These are phyloP conservation scores for Apophysomyces trapeziformis DNA, from an alignment of 371 early-diverging fungal species.

Conservation along the genomic window DNA sequence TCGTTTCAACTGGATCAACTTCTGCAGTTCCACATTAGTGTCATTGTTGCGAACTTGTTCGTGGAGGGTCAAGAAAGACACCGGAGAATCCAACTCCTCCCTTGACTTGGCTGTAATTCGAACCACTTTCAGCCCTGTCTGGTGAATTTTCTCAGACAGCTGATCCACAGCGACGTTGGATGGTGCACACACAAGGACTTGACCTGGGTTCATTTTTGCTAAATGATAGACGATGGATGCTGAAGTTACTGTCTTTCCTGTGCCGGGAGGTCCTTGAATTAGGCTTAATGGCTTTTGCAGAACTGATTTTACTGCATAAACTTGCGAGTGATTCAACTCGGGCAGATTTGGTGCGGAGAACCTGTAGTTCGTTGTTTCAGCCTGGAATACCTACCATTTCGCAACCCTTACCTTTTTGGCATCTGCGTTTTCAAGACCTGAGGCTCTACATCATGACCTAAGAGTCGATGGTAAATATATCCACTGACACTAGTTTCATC, in stretches of 20 bases:
- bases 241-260: constrained; percentile 98
- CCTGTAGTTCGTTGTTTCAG: constrained; percentile 22
- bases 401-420: constrained; percentile 68
- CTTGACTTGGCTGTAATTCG: constrained; percentile 94
- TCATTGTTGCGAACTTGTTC: constrained; percentile 95
- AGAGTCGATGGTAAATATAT: constrained; percentile 91
- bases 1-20: constrained; percentile 84
- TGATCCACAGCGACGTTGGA: constrained; percentile 99
- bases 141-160: constrained; percentile 95
- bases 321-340: constrained; percentile 97
- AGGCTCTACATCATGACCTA: constrained; percentile 93
- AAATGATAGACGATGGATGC: constrained; percentile 98
- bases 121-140: constrained; percentile 94
- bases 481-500: constrained; percentile 94
- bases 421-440: constrained; percentile 73
- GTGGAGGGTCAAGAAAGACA: constrained; percentile 91
- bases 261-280: constrained; percentile 98
- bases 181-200: constrained; percentile 98
- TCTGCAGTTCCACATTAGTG: constrained; percentile 90
- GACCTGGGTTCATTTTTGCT: constrained; percentile 89
- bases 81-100: constrained; percentile 92
- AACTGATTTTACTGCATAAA: constrained; percentile 91
- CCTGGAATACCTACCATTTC: background rate
- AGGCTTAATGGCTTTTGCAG: constrained; percentile 90
- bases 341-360: constrained; percentile 93